A percentile compares a stretch with the other conserved stretches of the same genome.
phyloP scores from a whole-genome alignment of 495 filamentous ascomycete species.

The Penicillium samsonianum region DNA sequence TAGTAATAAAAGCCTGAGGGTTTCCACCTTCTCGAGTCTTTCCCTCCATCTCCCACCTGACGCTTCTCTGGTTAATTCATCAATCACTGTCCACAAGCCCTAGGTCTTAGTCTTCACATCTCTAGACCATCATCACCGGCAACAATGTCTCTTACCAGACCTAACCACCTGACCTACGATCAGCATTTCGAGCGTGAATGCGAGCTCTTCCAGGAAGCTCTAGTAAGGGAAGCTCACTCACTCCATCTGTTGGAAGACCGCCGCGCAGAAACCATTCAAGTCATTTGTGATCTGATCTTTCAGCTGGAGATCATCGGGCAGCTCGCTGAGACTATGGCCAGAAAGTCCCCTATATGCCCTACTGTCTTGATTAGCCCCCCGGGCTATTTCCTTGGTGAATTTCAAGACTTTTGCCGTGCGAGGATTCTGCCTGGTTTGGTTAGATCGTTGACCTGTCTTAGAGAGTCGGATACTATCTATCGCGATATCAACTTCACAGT shows the following conservation, averaged over 20 bases:
- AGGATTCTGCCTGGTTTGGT: background rate
- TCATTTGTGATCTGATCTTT: background rate
- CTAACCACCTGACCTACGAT: background rate
- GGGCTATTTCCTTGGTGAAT: background rate
- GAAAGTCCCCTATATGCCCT: background rate
- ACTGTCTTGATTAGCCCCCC: background rate
- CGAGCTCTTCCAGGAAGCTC: background rate
- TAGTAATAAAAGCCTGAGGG: background rate
- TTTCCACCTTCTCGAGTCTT: background rate
- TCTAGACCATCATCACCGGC: background rate
- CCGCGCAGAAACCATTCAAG: background rate
- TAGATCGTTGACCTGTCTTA: background rate
- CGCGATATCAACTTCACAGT: background rate
- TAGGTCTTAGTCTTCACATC: background rate
- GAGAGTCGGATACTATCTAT: background rate
- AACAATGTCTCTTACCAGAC: background rate
- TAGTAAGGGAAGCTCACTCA: background rate
- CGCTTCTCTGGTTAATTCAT: background rate
- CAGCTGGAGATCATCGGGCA: background rate
- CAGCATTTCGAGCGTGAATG: conserved; percentile 2
- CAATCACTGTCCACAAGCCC: background rate
- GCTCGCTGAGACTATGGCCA: background rate
- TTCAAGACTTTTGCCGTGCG: background rate
- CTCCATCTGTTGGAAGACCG: background rate
- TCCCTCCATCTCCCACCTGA: background rate